phyloP scores from a whole-genome alignment of 2,329 filamentous ascomycete genomes.

The Diplodia scrobiculata region DNA sequence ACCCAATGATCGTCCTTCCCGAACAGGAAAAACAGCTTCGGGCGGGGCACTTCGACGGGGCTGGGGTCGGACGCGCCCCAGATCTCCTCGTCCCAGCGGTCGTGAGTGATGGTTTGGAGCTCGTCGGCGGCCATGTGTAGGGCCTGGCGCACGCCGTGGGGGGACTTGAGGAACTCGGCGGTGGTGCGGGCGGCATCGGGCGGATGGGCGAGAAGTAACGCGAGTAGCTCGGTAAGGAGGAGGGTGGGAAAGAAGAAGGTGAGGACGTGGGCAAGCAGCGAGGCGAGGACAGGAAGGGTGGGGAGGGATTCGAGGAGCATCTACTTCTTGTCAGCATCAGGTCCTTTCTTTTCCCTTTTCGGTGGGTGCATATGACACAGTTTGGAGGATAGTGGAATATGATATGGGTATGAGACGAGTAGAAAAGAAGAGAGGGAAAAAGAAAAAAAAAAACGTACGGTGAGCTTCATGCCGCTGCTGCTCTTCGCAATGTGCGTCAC shows the following conservation, averaged over 20 bases:
- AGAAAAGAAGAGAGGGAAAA: no score
- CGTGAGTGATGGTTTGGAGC: slow-evolving; percentile 58
- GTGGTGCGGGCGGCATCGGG: slow-evolving; percentile 53
- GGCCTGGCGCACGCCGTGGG: slow-evolving; percentile 56
- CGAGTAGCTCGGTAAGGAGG: slow-evolving; percentile 49
- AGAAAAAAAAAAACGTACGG: slow-evolving; percentile 37
- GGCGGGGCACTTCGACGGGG: slow-evolving; percentile 35
- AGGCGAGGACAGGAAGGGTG: slow-evolving; percentile 35
- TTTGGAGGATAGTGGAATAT: no score
- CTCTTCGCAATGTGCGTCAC: slow-evolving; percentile 52
- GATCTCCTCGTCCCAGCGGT: slow-evolving; percentile 61
- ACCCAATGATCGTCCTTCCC: slow-evolving; percentile 64
- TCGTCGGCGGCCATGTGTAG: slow-evolving; percentile 62
- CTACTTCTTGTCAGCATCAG: not conserved
- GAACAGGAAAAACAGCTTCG: slow-evolving; percentile 61
- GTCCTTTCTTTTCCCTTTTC: not conserved
- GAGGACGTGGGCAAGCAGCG: slow-evolving; percentile 48
- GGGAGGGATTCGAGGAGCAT: slow-evolving; percentile 27
- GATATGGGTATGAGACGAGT: no score
- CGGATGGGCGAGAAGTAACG: slow-evolving; percentile 48
- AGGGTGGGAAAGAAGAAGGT: slow-evolving; percentile 47
- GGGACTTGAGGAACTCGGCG: slow-evolving; percentile 53
- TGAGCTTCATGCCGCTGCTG: slow-evolving; percentile 46
- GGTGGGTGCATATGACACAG: no score
- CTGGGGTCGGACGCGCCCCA: slow-evolving; percentile 54